Conservation (phyloP, 2,329 filamentous ascomycete genomes). For the Tothia fuscella region DNA sequence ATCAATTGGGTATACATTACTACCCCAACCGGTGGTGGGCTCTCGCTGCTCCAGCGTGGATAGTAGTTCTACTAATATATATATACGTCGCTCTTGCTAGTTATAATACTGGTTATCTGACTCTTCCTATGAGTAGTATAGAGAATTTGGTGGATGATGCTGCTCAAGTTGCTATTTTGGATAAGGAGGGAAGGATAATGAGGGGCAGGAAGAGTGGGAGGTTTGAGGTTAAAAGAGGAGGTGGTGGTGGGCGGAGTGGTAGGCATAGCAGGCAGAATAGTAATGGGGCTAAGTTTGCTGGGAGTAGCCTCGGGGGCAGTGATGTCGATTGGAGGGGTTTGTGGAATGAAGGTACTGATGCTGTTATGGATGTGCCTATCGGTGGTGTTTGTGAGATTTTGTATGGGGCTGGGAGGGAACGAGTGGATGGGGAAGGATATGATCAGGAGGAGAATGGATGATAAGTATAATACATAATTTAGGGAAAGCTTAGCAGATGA, state of each 20-base stretch:
- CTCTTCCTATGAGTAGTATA: slow-evolving; percentile 62
- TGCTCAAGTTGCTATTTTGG: slow-evolving; percentile 73
- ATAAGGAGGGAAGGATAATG: slow-evolving; percentile 51
- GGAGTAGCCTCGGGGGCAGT: slow-evolving; percentile 25
- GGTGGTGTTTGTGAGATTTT: slow-evolving; percentile 91
- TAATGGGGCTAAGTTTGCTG: slow-evolving; percentile 24
- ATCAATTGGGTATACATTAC: slow-evolving; percentile 88
- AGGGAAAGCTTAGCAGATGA: no score
- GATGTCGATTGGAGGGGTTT: slow-evolving; percentile 62
- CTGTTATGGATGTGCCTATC: slow-evolving; percentile 91
- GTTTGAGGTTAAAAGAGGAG: slow-evolving; percentile 18
- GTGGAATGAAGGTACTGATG: slow-evolving; percentile 91
- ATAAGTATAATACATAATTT: no score
- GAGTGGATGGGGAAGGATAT: slow-evolving; percentile 16
- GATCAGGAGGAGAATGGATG: no score
- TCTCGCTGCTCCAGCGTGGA: slow-evolving; percentile 77
- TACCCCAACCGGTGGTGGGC: slow-evolving; percentile 98
- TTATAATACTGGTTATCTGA: slow-evolving; percentile 85
- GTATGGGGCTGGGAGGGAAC: slow-evolving; percentile 53
- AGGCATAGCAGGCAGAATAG: slow-evolving; percentile 24
- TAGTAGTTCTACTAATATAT: slow-evolving; percentile 80
- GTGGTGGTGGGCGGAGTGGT: slow-evolving; percentile 26
- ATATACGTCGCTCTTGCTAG: slow-evolving; percentile 86
- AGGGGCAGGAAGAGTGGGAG: slow-evolving; percentile 18
- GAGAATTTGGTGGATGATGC: slow-evolving; percentile 90